A percentile compares a stretch with the other conserved stretches of the same genome.
These are phyloP conservation scores for Rhizophagus sp. DNA, from an alignment of 192 early-diverging fungal genomes.

Conservation along the genomic window DNA sequence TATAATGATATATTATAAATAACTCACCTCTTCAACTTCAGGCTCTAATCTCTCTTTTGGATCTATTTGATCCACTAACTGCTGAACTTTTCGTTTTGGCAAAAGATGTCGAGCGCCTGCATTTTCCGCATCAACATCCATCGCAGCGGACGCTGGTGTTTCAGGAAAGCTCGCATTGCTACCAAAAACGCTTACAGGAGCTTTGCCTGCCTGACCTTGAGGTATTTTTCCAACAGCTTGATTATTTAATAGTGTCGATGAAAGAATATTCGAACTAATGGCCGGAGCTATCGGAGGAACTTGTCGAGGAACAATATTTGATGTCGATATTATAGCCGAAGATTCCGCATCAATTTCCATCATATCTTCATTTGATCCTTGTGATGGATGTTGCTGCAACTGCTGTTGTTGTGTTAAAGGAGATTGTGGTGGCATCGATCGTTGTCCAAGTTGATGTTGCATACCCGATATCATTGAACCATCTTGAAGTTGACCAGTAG, in stretches of 20 bases:
- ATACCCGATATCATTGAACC: background rate
- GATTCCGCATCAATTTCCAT: background rate
- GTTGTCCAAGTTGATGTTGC: background rate
- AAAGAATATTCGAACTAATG: background rate
- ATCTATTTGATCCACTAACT: slow-evolving; percentile 85
- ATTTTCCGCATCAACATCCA: background rate
- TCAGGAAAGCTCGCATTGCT: background rate
- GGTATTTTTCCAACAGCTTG: background rate
- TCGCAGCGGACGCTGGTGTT: background rate
- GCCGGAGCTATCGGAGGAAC: slow-evolving; percentile 1
- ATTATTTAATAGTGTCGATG: background rate
- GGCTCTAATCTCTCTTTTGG: slow-evolving; percentile 75
- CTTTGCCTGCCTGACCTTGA: background rate
- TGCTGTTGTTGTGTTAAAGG: background rate
- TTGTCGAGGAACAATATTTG: background rate
- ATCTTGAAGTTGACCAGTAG: background rate
- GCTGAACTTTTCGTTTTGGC: slow-evolving; percentile 77
- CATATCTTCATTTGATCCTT: background rate
- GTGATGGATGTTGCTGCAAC: background rate
- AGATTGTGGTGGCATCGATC: background rate
- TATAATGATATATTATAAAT: background rate
- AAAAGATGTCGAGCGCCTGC: background rate
- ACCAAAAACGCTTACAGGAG: background rate
- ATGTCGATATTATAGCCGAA: background rate
- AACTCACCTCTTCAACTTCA: slow-evolving; percentile 77